Evolutionary conservation across 495 filamentous ascomycete species (phyloP).

Genomic region (Penicillium verhagenii): DNA sequence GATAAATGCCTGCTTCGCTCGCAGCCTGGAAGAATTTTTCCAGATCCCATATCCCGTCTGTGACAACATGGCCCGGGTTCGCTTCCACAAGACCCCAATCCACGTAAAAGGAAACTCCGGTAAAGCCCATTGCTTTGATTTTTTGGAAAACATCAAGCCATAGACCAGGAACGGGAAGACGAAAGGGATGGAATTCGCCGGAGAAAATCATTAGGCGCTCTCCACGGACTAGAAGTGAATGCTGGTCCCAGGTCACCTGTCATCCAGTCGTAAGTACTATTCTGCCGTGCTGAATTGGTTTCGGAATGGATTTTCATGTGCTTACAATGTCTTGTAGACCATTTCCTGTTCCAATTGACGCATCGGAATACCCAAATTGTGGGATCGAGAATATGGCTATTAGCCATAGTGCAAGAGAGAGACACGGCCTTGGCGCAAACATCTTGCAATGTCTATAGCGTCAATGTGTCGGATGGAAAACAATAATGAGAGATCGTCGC

Average conservation of each 20-base stretch:
- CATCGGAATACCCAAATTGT: neutral
- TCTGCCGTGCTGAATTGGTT: conserved; percentile 11
- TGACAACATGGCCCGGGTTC: conserved; percentile 57
- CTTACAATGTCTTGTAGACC: conserved; percentile 13
- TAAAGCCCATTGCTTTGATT: conserved; percentile 69
- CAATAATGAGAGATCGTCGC: neutral
- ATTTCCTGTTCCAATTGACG: neutral
- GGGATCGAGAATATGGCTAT: neutral
- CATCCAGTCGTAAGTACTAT: neutral
- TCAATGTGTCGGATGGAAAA: neutral
- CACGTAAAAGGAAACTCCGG: conserved; percentile 64
- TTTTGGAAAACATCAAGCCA: conserved; percentile 78
- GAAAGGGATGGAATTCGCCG: conserved; percentile 68
- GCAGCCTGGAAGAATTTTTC: conserved; percentile 66
- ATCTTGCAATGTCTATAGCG: neutral
- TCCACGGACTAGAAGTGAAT: conserved; percentile 64
- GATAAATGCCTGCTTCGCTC: conserved; percentile 61
- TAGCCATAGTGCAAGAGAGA: neutral
- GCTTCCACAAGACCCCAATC: conserved; percentile 72
- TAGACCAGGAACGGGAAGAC: conserved; percentile 64
- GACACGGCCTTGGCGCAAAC: neutral
- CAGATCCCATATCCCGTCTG: conserved; percentile 63
- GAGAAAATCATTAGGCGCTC: conserved; percentile 64
- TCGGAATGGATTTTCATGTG: neutral
- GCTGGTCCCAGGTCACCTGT: conserved; percentile 62